Base-by-base conservation (phyloP, 768 basidiomycete genomes). In the Termitomyces sp. region DNA sequence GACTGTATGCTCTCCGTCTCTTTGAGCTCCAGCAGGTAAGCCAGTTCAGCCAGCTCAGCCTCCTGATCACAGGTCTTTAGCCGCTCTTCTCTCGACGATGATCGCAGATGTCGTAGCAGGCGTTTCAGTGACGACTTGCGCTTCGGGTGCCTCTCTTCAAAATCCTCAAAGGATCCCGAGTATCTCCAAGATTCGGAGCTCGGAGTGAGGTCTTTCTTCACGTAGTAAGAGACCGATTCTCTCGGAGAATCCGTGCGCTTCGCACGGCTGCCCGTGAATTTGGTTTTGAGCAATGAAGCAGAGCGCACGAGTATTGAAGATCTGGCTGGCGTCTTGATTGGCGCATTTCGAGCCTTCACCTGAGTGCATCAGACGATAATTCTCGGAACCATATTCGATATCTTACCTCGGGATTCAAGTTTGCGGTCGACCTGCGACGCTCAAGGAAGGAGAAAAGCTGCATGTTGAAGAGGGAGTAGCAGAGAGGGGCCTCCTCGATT, bases 1-100 rank as follows among this genome's bases (percentile, higher is more conserved):
- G 60, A 58, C 33, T 62, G 59, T 44, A 66, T 35, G 16, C 61
- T 62, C 49, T 66, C 65, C 8, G 63, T 57, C 42, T 61, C 63
- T 18, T 63, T 58, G 12, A 68, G 18, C 8, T 57, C 54, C 35
- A 61, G 28, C 28, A 65, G 32, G 54, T 58, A 51, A 18, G 58
- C 54, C 35, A 61, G 32, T 28, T 65, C 64, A 20, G 16, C 42
- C n/a, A 58, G 45, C n/a, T 62, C 55, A n/a, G n/a, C n/a, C 18
- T 57, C 58, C 18, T 33, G 36, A 44, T 42, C 20, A 52, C 39
- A 57, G 16, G 54, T 44, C 48, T 28, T 61, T 33, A 22, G 13
- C 24, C 35, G 55, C 22, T 46, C 59, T 44, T 50, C 49, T 40
- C 35, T 60, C 59, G 59, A 64, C 44, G 55, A 42, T 44, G 58